Conservation (phyloP, 768 basidiomycete species). For the Naganishia kalamii region DNA sequence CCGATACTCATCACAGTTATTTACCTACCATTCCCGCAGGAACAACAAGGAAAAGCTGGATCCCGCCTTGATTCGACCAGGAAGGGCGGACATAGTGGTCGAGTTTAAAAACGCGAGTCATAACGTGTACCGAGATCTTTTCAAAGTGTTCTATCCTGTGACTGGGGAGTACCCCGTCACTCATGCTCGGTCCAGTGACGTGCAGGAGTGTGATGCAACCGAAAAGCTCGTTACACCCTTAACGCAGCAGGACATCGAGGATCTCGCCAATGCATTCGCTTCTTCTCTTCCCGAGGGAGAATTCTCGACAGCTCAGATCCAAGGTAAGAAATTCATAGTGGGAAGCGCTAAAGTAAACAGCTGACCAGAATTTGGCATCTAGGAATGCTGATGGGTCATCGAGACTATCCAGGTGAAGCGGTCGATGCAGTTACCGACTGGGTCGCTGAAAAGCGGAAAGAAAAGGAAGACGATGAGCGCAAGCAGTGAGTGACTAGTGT, state of each 20-base stretch:
- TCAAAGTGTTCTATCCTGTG: constrained; percentile 65
- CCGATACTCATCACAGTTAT: no score
- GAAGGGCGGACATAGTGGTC: constrained; percentile 75
- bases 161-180: background rate
- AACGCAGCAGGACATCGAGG: constrained; percentile 7
- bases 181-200: background rate
- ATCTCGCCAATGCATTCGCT: constrained; percentile 57
- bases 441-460: constrained; percentile 1
- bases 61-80: constrained; percentile 84
- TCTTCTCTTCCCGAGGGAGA: constrained; percentile 67
- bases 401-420: constrained; percentile 16
- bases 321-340: constrained; percentile 56
- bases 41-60: constrained; percentile 81
- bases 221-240: background rate
- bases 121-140: constrained; percentile 65
- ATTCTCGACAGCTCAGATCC: constrained; percentile 80
- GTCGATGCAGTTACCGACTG: background rate
- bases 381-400: constrained; percentile 23
- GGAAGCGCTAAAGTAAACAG: background rate
- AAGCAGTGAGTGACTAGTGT: background rate
- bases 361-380: background rate
- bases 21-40: background rate
- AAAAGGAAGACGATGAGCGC: constrained; percentile 2
- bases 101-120: constrained; percentile 76
- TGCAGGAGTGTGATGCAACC: background rate